Base-by-base conservation (phyloP, 139 green algal species). In the Zygnema circumcarinatum region DNA sequence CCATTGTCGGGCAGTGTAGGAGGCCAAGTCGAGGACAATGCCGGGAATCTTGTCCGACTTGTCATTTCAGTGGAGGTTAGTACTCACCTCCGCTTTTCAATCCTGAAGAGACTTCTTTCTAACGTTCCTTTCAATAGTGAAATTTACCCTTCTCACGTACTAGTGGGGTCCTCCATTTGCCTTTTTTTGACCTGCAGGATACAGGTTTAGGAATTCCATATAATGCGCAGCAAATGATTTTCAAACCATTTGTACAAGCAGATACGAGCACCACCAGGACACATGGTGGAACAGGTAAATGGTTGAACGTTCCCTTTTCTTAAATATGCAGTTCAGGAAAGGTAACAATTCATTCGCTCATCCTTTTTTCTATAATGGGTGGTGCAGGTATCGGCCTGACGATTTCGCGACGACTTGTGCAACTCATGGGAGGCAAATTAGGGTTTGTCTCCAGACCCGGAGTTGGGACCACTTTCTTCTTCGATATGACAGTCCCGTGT, bases 381-480 rank as follows among this genome's bases (percentile, higher is more conserved):
- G n/a, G n/a, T n/a, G n/a, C n/a, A n/a, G 56, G 80, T 20, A 86
- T 86, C 20, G 54, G 80, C 1, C 80, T 86, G 33, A 80, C 80
- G 21, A 86, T 86, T 21, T 86, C 36, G 1, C 42, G 41, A 52
- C 56, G 38, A 72, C 36, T 89, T 31, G 84, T 89, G 36, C 52
- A 87, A 42, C 76, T 89, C 41, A 89, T 89, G 84, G 75, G 84
- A 33, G 84, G 84, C 52, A 56, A 52, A 38, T 62, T 89, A 31
- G 32, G 39, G 21, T 88, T 89, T 20, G 53, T 67, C 33, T 54
- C n/a, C 78, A 29, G 33, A 22, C 76, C 76, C 1, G 84, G 76
- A 54, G 38, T 89, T n/a, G 84, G 84, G 35, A 89, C 84, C 52
- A 89, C 84, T 25, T 89, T 89, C 84, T 87, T 86, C 75, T 89